These are phyloP conservation scores for Elsinoe arachidis DNA, from an alignment of 2,329 filamentous ascomycete genomes.

Conservation along the genomic window DNA sequence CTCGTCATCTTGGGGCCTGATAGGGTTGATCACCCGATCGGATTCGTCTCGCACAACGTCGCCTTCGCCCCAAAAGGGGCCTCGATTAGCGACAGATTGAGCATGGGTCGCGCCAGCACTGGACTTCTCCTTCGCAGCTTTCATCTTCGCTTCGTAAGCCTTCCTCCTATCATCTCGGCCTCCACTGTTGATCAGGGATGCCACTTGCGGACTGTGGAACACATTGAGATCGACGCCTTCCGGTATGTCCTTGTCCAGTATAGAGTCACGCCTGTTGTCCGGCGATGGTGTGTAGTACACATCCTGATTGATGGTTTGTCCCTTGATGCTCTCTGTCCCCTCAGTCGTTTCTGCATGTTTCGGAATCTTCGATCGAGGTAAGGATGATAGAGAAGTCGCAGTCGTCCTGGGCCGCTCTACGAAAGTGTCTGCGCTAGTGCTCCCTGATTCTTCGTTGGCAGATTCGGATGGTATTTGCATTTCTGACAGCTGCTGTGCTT, in stretches of 20 bases:
- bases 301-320: conserved; percentile 45
- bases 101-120: not conserved
- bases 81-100: not conserved
- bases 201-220: conserved; percentile 46
- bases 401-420: conserved; percentile 42
- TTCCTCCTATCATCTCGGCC: conserved; percentile 16
- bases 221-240: conserved; percentile 53
- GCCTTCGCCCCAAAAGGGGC: conserved; percentile 3
- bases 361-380: conserved; percentile 49
- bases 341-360: conserved; percentile 41
- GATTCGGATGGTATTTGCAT: conserved; percentile 41
- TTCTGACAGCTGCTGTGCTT: conserved; percentile 42
- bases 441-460: conserved; percentile 34
- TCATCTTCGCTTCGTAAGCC: conserved; percentile 21
- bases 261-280: conserved; percentile 23
- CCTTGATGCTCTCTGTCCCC: conserved; percentile 32
- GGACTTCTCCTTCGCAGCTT: conserved; percentile 21
- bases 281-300: conserved; percentile 38
- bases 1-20: conserved; percentile 15
- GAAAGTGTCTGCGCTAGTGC: conserved; percentile 46
- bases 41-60: conserved; percentile 4
- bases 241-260: conserved; percentile 36
- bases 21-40: conserved; percentile 8
- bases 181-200: conserved; percentile 14
- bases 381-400: conserved; percentile 41